These are phyloP conservation scores for Haematococcus lacustris DNA, from an alignment of 139 green algal species.

Conservation along the genomic window DNA sequence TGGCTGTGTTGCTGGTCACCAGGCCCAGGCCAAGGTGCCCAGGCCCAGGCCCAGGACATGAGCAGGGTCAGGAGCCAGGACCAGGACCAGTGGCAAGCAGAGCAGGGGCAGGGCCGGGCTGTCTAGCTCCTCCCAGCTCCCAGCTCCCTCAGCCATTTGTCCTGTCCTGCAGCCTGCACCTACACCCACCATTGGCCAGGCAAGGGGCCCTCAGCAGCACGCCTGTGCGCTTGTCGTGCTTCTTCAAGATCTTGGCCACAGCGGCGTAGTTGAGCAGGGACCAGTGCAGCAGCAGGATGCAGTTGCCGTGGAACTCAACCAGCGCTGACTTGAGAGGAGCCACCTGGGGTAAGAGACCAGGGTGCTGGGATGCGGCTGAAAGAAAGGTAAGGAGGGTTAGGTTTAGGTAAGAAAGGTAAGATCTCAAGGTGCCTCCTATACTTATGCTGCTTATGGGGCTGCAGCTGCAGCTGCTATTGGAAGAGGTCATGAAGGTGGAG, in stretches of 20 bases:
- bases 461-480: neutral
- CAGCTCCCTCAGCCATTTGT: slow-evolving; percentile 29
- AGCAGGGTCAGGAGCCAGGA: neutral
- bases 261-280: slow-evolving; percentile 66
- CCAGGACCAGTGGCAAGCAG: slow-evolving; percentile 48
- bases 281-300: slow-evolving; percentile 75
- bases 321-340: no score
- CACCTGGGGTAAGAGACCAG: slow-evolving; percentile 13
- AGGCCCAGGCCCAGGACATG: neutral
- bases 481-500: neutral
- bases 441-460: neutral
- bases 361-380: neutral
- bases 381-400: neutral
- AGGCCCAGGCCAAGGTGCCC: neutral
- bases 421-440: neutral
- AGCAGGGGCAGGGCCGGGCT: no score
- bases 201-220: slow-evolving; percentile 51
- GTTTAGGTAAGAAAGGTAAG: neutral
- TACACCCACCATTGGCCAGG: slow-evolving; percentile 53
- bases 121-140: no score
- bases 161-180: no score
- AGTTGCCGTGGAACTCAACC: slow-evolving; percentile 29
- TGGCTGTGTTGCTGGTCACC: neutral
- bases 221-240: slow-evolving; percentile 73
- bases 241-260: slow-evolving; percentile 85